Evolutionary conservation across 1,284 basidiomycete genomes (phyloP), one percentile per base, ranked within the genome.

Genomic region (Ceratobasidium sp.): DNA sequence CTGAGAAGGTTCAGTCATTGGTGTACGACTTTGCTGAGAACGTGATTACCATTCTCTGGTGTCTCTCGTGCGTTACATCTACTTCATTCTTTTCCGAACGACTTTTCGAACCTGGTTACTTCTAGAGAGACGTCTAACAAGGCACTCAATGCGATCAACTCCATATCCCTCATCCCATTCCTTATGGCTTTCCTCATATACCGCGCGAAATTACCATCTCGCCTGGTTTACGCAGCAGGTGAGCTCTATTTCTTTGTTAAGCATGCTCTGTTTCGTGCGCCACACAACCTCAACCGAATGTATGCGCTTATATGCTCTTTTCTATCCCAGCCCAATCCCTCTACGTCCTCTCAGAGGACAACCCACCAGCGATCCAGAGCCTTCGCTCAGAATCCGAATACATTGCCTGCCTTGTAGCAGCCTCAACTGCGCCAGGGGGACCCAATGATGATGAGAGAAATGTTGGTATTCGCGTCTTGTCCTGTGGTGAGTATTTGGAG

Each of bases 341-440:
- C 16, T 97, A 96, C 80, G 91, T 96, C 64, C 84, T 97, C 18
- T 93, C 94, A 0, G 94, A 96, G 78, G 95, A 96, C 79, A 97
- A 97, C 76, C 83, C 82, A 21, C 86, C 89, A 16, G 88, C 89
- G 46, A 88, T 89, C 69, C 80, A 86, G 18, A 87, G 89, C 70
- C 80, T 96, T 16, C 85, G 88, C 26, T 81, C 85, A 35, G 85
- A 91, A 58, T 78, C 86, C 86, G 7, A 83, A 1, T 92, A 92
- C 77, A 84, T 90, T 54, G 84, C 89, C 46, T 91, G 90, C 75
- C 86, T 97, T 26, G 83, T 95, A 52, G 86, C 89, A 26, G 88
- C 64, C 16, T 73, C 63, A 11, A 67, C 73, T 26, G 38, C 54
- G 35, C 73, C 23, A 5, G 23, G 61, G 71, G 32, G 70, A 43